Base-by-base conservation (phyloP, 2,329 filamentous ascomycete species). In the Aureobasidium subglaciale region DNA sequence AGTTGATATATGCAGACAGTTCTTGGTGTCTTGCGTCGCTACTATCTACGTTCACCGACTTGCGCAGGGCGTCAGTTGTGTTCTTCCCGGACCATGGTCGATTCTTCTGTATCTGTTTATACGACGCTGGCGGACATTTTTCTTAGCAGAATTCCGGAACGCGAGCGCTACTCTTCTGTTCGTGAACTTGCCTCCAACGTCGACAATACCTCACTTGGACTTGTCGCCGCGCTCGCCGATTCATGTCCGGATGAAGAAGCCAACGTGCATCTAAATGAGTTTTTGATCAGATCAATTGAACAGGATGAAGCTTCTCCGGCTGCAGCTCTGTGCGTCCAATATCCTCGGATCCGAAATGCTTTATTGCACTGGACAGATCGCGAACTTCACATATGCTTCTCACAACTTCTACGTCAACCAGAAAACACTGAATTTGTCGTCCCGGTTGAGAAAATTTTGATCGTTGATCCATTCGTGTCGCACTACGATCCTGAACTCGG, bases 241-340 rank as follows among this genome's bases (percentile, higher is more conserved):
- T 11, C 16, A n/a, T 53, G 46, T n/a, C 59, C 58, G 7, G 58
- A 60, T 38, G 42, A 56, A 10, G 56, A 56, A 24, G 48, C 46
- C 2, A 43, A 41, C 25, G 9, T 48, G 11, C 32, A 48, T 16
- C 45, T 61, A 2, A 50, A 25, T 40, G 25, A 9, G 27, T 63
- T 37, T 35, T 56, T 50, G 55, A 57, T 27, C 57, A 59, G 22
- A 43, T 63, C 29, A n/a, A 55, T 63, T 16, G 56, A 59, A 15
- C 34, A 27, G 24, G 60, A 59, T 16, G 57, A 63, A 48, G 40
- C 56, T 15, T 48, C 56, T 32, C 40, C 48, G 5, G 60, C 63
- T n/a, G 54, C 52, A 16, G 29, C 56, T 7, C 41, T 63, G 1
- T 64, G 62, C 45, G 43, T 50, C 7, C 55, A 62, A 20, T 56